Evolutionary conservation across 208 protist genomes (phyloP).

Genomic region (Trypanosomatidae sp.): DNA sequence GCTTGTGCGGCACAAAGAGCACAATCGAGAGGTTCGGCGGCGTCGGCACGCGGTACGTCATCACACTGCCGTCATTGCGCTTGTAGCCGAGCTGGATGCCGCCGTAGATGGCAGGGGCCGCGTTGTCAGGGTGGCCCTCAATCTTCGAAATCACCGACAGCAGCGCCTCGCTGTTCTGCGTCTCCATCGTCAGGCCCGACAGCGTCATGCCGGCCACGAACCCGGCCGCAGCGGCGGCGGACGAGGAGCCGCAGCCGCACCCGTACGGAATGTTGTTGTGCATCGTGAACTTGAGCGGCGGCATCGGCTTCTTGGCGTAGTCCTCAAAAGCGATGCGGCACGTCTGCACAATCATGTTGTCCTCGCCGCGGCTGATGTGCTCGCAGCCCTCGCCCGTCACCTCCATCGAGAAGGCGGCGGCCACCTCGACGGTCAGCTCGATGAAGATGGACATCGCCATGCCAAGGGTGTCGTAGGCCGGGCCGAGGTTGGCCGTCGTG

Average conservation of each 20-base stretch:
- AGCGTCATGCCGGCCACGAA: slow-evolving; percentile 91
- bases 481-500: slow-evolving; percentile 93
- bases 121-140: slow-evolving; percentile 94
- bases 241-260: slow-evolving; percentile 90
- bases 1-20: slow-evolving; percentile 87
- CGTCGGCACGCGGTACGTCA: slow-evolving; percentile 82
- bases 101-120: slow-evolving; percentile 93
- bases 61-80: slow-evolving; percentile 27
- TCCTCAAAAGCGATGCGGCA: slow-evolving; percentile 74
- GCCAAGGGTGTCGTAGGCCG: slow-evolving; percentile 90
- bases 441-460: slow-evolving; percentile 93
- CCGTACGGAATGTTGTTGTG: slow-evolving; percentile 91
- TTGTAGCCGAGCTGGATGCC: slow-evolving; percentile 90
- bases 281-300: slow-evolving; percentile 81
- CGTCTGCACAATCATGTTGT: slow-evolving; percentile 88
- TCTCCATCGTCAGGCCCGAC: slow-evolving; percentile 76
- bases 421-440: slow-evolving; percentile 82
- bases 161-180: slow-evolving; percentile 65
- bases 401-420: slow-evolving; percentile 71
- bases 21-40: slow-evolving; percentile 78
- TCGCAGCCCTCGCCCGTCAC: slow-evolving; percentile 82
- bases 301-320: slow-evolving; percentile 80
- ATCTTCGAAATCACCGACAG: slow-evolving; percentile 88
- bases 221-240: slow-evolving; percentile 88
- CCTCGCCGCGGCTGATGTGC: slow-evolving; percentile 54